These are phyloP conservation scores for Sesbania bispinosa DNA, from an alignment of 306 rosid species.

Conservation along the genomic window DNA sequence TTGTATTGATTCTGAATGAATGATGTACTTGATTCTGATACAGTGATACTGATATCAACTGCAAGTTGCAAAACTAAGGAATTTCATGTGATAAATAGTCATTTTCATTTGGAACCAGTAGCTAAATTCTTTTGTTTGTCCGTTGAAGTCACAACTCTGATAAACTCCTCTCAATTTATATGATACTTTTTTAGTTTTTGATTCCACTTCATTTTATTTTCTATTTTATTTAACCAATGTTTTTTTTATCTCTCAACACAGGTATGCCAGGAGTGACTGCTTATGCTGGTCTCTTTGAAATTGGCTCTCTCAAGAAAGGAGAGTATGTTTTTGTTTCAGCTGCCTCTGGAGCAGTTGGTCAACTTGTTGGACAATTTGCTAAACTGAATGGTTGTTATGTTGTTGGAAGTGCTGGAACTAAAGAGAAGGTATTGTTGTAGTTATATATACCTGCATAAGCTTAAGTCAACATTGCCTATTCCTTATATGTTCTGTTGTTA, in stretches of 20 bases:
- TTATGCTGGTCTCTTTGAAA: constrained; percentile 29
- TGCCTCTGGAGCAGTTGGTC: constrained; percentile 35
- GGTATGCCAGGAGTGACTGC: constrained; percentile 47
- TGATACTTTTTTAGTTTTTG: not conserved
- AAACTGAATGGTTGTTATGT: constrained; percentile 27
- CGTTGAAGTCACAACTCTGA: not conserved
- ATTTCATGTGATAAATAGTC: not conserved
- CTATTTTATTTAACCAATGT: not conserved
- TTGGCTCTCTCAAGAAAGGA: constrained; percentile 28
- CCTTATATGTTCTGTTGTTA: not conserved
- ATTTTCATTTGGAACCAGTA: not conserved
- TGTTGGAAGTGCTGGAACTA: constrained; percentile 47
- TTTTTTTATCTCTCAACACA: not conserved
- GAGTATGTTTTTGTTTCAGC: constrained; percentile 33
- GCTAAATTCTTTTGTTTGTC: not conserved
- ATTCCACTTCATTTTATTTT: not conserved
- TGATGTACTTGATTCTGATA: not conserved
- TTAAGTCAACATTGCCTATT: not conserved
- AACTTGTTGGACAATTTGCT: constrained; percentile 35
- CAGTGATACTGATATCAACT: not conserved
- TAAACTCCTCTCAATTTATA: not conserved
- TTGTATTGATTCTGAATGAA: not conserved
- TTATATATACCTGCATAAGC: not conserved
- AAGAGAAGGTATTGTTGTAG: constrained; percentile 34
- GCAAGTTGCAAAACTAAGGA: not conserved